Evolutionary conservation across 1,284 basidiomycete species (phyloP).

Genomic region (Papiliotrema terrestris): DNA sequence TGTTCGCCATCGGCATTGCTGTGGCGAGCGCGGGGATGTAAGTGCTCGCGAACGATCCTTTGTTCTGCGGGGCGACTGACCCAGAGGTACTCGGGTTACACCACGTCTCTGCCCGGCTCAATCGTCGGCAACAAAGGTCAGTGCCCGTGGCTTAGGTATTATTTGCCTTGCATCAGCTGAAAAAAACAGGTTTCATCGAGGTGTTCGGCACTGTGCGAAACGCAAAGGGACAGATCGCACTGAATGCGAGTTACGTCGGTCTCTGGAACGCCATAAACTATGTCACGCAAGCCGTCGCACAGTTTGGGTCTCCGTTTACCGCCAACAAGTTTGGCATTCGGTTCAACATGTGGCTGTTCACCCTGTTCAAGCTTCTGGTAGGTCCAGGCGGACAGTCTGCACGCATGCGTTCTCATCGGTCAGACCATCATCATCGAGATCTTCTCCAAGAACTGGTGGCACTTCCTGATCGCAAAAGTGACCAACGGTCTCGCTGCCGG

Average conservation of each 20-base stretch:
- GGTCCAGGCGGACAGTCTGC: neutral
- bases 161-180: too few species aligned
- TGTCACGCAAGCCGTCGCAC: neutral
- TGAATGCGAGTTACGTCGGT: neutral
- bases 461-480: constrained; percentile 29
- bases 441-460: constrained; percentile 22
- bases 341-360: neutral
- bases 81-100: too few species aligned
- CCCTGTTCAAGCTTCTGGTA: neutral
- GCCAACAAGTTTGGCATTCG: neutral
- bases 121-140: neutral
- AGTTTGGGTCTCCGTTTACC: neutral
- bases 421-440: constrained; percentile 18
- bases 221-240: neutral
- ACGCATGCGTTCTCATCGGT: neutral
- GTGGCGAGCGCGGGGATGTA: neutral
- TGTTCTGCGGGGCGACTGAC: too few species aligned
- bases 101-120: neutral
- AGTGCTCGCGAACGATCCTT: neutral
- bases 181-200: neutral
- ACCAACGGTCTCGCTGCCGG: constrained; percentile 24
- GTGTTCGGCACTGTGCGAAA: neutral
- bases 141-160: too few species aligned
- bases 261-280: neutral
- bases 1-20: neutral